Conservation (phyloP, 805 yeast genomes). For the Blastobotrys robertii region DNA sequence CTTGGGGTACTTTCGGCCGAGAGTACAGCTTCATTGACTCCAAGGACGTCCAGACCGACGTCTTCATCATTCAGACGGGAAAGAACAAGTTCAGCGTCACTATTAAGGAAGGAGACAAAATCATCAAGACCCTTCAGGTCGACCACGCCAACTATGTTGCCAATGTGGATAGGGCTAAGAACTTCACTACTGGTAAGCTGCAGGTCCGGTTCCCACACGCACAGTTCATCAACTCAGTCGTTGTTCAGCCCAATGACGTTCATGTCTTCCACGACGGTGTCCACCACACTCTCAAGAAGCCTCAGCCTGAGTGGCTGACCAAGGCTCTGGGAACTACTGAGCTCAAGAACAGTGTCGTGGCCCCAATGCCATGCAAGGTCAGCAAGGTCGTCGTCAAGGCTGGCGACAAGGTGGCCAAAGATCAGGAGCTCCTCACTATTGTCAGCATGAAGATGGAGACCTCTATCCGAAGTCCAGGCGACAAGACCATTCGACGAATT, state of each 20-base stretch:
- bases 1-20: background rate
- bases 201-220: conserved; percentile 13
- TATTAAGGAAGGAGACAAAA: conserved; percentile 2
- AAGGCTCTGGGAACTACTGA: conserved; percentile 20
- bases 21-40: background rate
- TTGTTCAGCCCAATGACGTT: conserved; percentile 11
- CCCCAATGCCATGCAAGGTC: conserved; percentile 27
- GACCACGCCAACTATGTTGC: background rate
- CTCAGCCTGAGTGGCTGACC: conserved; percentile 23
- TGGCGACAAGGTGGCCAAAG: conserved; percentile 22
- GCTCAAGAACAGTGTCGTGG: conserved; percentile 17
- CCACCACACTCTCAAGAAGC: conserved; percentile 18
- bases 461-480: conserved; percentile 23
- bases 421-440: conserved; percentile 22
- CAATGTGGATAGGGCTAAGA: too few species aligned
- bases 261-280: conserved; percentile 24
- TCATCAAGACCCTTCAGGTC: conserved; percentile 2
- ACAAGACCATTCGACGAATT: conserved; percentile 21
- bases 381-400: conserved; percentile 18
- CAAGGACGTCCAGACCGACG: conserved; percentile 1
- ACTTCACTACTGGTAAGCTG: conserved; percentile 10
- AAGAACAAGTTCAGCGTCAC: conserved; percentile 4
- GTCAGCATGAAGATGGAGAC: conserved; percentile 28
- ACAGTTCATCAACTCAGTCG: conserved; percentile 20
- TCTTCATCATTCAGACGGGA: conserved; percentile 5